Base-by-base conservation (phyloP, 768 basidiomycete genomes). In the Mycena rebaudengoi region DNA sequence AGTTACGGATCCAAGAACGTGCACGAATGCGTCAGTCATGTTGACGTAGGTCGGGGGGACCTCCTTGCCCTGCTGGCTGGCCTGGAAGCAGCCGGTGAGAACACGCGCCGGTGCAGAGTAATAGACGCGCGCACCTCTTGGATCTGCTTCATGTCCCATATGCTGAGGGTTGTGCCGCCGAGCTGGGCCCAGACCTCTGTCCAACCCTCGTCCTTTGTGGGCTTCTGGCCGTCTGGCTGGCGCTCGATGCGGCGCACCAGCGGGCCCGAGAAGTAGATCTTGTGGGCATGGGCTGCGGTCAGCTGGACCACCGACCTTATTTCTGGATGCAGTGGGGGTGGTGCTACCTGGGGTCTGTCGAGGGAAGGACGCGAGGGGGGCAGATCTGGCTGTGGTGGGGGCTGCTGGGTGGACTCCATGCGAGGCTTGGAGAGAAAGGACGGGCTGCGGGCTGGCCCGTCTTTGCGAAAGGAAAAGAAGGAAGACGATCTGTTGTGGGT, bases 131-230 rank as follows among this genome's bases (percentile, higher is more conserved):
- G n/a, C n/a, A n/a, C n/a, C 72, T 91, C 91, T 66, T 95, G 89
- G 58, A 96, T 89, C 69, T 91, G 87, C 70, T 86, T 88, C 91
- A 96, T 95, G 73, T 95, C 93, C 95, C 95, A 96, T 41, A 95
- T 83, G 69, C 92, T 94, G 69, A 96, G 83, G 21, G 92, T 95
- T 6, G 93, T 95, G 5, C 95, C 95, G 50, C 92, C 90, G 32
- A 96, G 81, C 77, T 96, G 95, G 1, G 90, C 95, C 92, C 93
- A 96, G 16, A 96, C 90, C 18, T 95, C 88, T 12, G 83, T 82
- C 92, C 94, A 95, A 1, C 88, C 87, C 4, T 92, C 91, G 70
- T 93, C 91, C 70, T 90, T 91, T 62, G 78, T 70, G 4, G 90
- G 86, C 62, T 81, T 83, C 68, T 88, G 84, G 21, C 94, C 92